Conservation (phyloP, 306 rosid genomes). For the Arachis stenosperma region DNA sequence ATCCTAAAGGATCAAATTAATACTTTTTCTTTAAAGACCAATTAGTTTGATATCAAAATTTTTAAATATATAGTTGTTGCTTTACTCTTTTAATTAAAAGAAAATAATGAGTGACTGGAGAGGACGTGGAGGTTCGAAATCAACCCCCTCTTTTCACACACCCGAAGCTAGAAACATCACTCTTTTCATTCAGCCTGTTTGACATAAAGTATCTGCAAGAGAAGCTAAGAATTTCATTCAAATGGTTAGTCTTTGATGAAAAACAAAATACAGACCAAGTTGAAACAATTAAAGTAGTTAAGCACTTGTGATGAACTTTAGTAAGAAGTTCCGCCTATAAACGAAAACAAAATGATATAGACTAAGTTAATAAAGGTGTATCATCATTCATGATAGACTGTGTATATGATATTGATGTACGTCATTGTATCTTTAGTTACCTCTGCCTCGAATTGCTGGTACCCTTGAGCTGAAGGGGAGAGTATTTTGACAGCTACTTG, state of each 20-base stretch:
- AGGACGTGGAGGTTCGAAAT: conserved; percentile 36
- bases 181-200: conserved; percentile 41
- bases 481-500: no score
- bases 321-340: neutral
- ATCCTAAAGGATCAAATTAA: no score
- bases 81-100: neutral
- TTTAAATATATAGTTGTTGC: no score
- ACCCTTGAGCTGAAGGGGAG: no score
- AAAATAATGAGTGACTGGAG: conserved; percentile 7
- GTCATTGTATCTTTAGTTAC: no score
- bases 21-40: no score
- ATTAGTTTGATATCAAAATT: no score
- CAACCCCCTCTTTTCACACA: no score
- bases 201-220: conserved; percentile 43
- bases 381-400: neutral
- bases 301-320: conserved; percentile 4
- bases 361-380: neutral
- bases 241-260: neutral
- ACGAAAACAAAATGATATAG: neutral
- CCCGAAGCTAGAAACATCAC: conserved; percentile 54
- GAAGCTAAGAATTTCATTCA: neutral
- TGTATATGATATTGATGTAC: neutral
- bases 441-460: no score
- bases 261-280: neutral
- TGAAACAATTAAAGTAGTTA: neutral